These are phyloP conservation scores for Rhizoclosmatium globosum DNA, from an alignment of 192 early-diverging fungal genomes.

Conservation along the genomic window DNA sequence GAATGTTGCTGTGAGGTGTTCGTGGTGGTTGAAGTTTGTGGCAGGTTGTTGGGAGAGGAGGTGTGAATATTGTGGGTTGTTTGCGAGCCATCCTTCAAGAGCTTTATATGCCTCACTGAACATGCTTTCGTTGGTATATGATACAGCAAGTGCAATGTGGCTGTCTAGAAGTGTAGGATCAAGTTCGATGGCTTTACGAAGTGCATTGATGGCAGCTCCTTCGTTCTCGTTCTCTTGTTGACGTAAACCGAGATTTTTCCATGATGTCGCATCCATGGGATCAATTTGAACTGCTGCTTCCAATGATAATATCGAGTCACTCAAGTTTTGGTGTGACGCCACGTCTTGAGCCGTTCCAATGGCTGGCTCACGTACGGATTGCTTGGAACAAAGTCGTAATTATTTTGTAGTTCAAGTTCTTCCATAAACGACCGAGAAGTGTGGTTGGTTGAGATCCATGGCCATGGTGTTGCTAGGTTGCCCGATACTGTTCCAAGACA, in stretches of 20 bases:
- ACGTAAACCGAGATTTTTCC: constrained; percentile 85
- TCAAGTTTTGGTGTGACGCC: constrained; percentile 65
- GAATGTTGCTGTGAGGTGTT: constrained; percentile 76
- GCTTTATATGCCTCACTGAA: constrained; percentile 88
- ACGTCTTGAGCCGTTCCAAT: constrained; percentile 37
- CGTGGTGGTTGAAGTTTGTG: constrained; percentile 64
- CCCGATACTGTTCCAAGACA: constrained; percentile 24
- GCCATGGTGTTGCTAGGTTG: neutral
- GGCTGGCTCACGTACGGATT: constrained; percentile 72
- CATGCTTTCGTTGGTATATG: constrained; percentile 92
- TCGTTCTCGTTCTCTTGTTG: constrained; percentile 99
- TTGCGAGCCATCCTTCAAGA: constrained; percentile 86
- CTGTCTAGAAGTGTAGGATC: constrained; percentile 81
- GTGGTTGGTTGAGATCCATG: constrained; percentile 8
- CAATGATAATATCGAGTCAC: constrained; percentile 89
- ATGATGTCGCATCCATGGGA: constrained; percentile 79
- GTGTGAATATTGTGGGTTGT: constrained; percentile 74
- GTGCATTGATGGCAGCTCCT: constrained; percentile 85
- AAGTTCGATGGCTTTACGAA: constrained; percentile 78
- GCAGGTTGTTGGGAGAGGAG: constrained; percentile 44
- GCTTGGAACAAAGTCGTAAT: constrained; percentile 77
- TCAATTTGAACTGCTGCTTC: constrained; percentile 88
- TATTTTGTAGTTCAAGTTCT: neutral
- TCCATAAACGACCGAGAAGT: neutral
- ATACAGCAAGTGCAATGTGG: constrained; percentile 88